Conservation (phyloP, 139 green algal species). For the Chloropicon primus region DNA sequence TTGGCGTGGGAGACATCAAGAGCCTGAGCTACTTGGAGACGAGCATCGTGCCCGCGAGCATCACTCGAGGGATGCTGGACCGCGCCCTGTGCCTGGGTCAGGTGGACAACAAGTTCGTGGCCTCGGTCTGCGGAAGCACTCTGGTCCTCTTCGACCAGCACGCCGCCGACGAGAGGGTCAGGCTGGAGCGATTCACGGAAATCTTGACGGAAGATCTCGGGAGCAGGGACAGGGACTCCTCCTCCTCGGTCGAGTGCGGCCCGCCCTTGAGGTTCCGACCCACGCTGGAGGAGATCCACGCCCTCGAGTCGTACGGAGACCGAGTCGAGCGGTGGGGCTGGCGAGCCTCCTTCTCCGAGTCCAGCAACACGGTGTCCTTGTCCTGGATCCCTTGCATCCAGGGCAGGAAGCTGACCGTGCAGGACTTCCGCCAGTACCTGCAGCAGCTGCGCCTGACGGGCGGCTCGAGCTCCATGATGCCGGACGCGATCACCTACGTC, state of each 20-base stretch:
- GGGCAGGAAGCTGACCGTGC: slow-evolving; percentile 20
- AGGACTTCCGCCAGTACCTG: slow-evolving; percentile 36
- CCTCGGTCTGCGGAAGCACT: neutral
- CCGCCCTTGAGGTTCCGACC: neutral
- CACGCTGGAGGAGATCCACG: neutral
- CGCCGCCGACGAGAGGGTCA: slow-evolving; percentile 49
- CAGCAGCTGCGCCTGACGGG: slow-evolving; percentile 35
- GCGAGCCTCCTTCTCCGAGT: neutral
- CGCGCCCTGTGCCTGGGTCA: neutral
- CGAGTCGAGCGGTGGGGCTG: neutral
- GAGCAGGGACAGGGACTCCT: neutral
- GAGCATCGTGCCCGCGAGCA: neutral
- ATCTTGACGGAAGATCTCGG: slow-evolving; percentile 10
- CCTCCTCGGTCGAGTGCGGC: neutral
- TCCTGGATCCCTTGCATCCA: slow-evolving; percentile 28
- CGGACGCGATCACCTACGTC: slow-evolving; percentile 3
- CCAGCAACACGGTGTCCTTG: slow-evolving; percentile 14
- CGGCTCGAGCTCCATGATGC: neutral
- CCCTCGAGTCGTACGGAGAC: neutral
- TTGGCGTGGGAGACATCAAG: too few relatives aligned
- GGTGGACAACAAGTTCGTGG: slow-evolving; percentile 2
- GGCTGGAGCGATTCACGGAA: slow-evolving; percentile 46
- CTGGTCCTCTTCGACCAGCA: slow-evolving; percentile 64
- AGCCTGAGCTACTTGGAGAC: too few relatives aligned
- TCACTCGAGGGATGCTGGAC: neutral